Evolutionary conservation across 2,329 filamentous ascomycete species (phyloP), one percentile per base, ranked within the genome.

Genomic region (Botryotinia narcissicola): DNA sequence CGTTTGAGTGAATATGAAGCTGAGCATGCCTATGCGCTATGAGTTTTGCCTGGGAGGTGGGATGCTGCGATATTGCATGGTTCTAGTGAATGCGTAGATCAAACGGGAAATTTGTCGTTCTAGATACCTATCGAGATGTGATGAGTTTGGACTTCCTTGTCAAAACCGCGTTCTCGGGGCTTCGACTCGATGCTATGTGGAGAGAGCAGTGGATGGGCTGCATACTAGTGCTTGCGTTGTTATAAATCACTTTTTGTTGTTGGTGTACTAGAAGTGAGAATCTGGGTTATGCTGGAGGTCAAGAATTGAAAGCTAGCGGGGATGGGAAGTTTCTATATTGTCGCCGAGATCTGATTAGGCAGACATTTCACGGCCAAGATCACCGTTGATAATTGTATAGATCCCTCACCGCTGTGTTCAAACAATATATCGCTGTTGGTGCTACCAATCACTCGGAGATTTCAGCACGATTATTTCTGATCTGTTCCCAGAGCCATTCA

Each of bases 1-100:
- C 1, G 0, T 16, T 20, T 18, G 22, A n/a, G 1, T 0, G 3
- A 2, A 9, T 62, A 62, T 62, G 0, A 2, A 25, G 3, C 3
- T 16, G 3, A 2, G 5, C 3, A 2, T 40, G 7, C 18, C 3
- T 25, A 12, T 42, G 22, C n/a, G 60, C 7, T 9, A 16, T 62
- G 8, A 8, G 12, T 9, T 25, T 18, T n/a, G 5, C 4, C 20
- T 59, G 1, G 12, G 54, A 18, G 22, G 5, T 37, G 22, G 12
- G 32, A 37, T 16, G 59, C 14, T 35, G 35, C 12, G 22, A 25
- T 51, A 22, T 51, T 29, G 2, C 0, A 18, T 16, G 25, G 25
- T 54, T 18, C 51, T n/a, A 54, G 2, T 25, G 5, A 3, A 29
- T n/a, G 1, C n/a, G 4, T 12, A n/a, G 25, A 16, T 48, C n/a